phyloP scores from a whole-genome alignment of 306 rosid species.

The Trifolium pratense region DNA sequence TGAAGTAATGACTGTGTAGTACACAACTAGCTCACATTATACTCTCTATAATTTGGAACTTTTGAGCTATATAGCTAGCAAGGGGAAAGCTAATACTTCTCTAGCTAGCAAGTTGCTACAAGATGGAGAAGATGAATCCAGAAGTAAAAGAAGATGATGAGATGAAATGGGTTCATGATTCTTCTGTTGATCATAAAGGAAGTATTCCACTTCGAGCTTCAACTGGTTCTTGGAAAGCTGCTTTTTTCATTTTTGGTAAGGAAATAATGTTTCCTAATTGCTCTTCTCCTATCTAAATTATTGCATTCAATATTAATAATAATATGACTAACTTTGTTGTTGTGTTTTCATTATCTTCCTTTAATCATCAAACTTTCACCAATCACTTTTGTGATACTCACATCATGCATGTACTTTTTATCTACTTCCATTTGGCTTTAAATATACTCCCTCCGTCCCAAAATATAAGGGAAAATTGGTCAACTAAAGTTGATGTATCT shows the following conservation, averaged over 20 bases:
- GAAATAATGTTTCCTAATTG: neutral
- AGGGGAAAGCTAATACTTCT: neutral
- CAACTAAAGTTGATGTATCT: too few relatives aligned
- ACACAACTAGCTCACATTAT: neutral
- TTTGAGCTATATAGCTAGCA: neutral
- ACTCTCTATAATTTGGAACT: neutral
- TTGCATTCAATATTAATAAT: slow-evolving; percentile 2
- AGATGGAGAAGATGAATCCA: slow-evolving; percentile 46
- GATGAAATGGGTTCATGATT: slow-evolving; percentile 60
- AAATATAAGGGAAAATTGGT: too few relatives aligned
- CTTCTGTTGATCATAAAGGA: slow-evolving; percentile 65
- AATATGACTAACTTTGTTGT: neutral
- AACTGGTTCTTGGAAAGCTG: slow-evolving; percentile 77
- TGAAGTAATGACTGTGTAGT: neutral
- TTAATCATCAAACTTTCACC: slow-evolving; percentile 29
- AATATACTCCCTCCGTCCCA: too few relatives aligned
- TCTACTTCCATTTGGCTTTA: too few relatives aligned
- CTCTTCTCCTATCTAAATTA: neutral
- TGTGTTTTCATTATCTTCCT: slow-evolving; percentile 23
- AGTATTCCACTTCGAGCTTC: slow-evolving; percentile 64
- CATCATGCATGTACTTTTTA: slow-evolving; percentile 3
- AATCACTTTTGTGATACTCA: neutral
- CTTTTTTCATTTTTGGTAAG: slow-evolving; percentile 67
- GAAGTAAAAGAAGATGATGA: slow-evolving; percentile 41
- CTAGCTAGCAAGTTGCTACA: neutral